Evolutionary conservation across 331 rosid species (phyloP).

Genomic region (Spiraea crenata): DNA sequence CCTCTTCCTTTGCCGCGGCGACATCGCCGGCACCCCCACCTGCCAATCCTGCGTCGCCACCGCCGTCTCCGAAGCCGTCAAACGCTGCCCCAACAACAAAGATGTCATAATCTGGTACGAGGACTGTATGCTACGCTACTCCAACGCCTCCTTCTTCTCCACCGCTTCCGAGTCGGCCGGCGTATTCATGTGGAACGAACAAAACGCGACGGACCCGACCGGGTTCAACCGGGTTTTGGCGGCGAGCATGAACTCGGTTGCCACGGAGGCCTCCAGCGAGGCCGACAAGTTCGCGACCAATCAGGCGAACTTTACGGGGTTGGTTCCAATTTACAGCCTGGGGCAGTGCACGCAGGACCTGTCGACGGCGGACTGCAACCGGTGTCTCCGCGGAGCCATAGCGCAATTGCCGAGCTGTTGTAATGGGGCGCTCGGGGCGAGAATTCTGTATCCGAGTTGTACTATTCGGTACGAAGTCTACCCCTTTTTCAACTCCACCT

Average conservation of each 20-base stretch:
- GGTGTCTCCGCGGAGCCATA: not conserved
- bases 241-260: constrained; percentile 10
- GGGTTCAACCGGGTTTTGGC: constrained; percentile 13
- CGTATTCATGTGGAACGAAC: accelerated
- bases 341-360: constrained; percentile 46
- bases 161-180: not conserved
- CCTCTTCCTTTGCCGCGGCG: constrained; percentile 62
- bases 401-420: constrained; percentile 2
- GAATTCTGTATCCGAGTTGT: constrained; percentile 27
- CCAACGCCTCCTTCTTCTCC: constrained; percentile 39
- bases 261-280: constrained; percentile 10
- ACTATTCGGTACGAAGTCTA: constrained; percentile 37
- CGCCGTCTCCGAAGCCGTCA: constrained; percentile 23
- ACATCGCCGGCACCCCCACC: constrained; percentile 12
- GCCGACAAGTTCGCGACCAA: constrained; percentile 29
- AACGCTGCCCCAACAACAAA: constrained; percentile 29
- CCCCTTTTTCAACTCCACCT: constrained; percentile 16
- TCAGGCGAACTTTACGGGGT: not conserved
- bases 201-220: constrained; percentile 16
- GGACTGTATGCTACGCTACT: constrained; percentile 43
- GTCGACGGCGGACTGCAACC: constrained; percentile 16
- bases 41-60: constrained; percentile 45
- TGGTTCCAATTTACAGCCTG: constrained; percentile 22
- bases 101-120: constrained; percentile 48
- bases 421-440: constrained; percentile 22